A percentile compares a stretch with the other conserved stretches of the same genome.
Conservation (phyloP, 2,329 filamentous ascomycete genomes). For the Leptographium wingfieldii region DNA sequence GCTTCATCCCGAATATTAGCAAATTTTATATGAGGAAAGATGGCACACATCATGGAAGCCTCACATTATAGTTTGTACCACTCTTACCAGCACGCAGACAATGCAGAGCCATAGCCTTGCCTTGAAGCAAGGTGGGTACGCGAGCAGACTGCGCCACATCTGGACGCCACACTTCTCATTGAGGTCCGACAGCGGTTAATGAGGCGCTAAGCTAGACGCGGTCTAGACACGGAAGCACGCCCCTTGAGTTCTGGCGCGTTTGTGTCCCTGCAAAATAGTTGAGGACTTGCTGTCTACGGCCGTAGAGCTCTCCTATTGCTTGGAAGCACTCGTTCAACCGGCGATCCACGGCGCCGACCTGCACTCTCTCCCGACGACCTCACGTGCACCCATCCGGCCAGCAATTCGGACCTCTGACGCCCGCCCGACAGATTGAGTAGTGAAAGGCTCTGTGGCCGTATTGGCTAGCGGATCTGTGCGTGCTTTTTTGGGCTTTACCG, state of each 20-base stretch:
- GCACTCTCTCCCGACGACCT: background rate
- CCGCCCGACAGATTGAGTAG: background rate
- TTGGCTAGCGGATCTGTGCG: conserved; percentile 2
- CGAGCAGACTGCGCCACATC: background rate
- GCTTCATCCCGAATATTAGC: too few relatives aligned
- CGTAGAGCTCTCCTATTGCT: conserved; percentile 1
- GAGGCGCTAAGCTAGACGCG: background rate
- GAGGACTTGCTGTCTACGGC: background rate
- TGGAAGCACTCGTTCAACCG: background rate
- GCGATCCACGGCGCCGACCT: background rate
- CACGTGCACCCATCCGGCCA: background rate
- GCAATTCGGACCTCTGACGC: too few relatives aligned
- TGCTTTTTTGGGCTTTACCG: background rate
- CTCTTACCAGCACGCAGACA: too few relatives aligned
- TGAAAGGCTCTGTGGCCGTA: conserved; percentile 9
- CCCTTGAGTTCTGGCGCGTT: conserved; percentile 1
- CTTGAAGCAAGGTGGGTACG: too few relatives aligned
- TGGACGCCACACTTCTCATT: background rate
- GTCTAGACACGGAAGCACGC: background rate
- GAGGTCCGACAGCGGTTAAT: background rate
- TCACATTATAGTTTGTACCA: too few relatives aligned
- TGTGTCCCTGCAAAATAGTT: background rate
- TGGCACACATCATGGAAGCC: too few relatives aligned
- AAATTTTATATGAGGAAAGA: too few relatives aligned
- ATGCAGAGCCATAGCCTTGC: too few relatives aligned